Base-by-base conservation (phyloP, 2,329 filamentous ascomycete genomes). In the Lachnellula subtilissima region DNA sequence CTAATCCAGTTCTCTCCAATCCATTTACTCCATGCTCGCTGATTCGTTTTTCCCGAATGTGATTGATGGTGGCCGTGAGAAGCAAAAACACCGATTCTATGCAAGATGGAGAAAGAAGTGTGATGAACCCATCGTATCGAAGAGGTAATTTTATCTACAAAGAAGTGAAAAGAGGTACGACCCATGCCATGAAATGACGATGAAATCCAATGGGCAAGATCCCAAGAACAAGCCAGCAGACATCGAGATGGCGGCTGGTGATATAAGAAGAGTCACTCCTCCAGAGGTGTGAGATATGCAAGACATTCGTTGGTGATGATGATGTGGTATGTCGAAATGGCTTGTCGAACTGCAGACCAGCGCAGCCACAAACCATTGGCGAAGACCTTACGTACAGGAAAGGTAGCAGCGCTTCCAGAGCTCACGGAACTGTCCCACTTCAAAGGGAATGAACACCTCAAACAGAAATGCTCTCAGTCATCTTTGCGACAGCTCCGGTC, bases 401-500 rank as follows among this genome's bases (percentile, higher is more conserved):
- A 59, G 55, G 55, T 58, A 55, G 51, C 45, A 45, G 50, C 50
- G 59, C 61, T 64, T 35, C 57, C 61, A 60, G 60, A 66, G 61
- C 57, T 48, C 53, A 58, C 50, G 42, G 23, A 35, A 8, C 25
- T 9, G 8, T 28, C 25, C 25, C 25, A 28, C 25, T 28, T 28
- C 25, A 8, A 28, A 28, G 25, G 6, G 25, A 28, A 28, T 1
- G 7, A 6, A 28, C 25, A 14, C 14, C 17, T 28, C 59, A 43
- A 50, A 40, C 51, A 22, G 42, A 52, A 43, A 36, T 36, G 17
- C 35, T 50, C 53, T 62, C 61, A 17, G 47, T 52, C 40, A 66
- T 53, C 14, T 45, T 49, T 48, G 62, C 70, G 52, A 68, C 59
- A 56, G 74, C 72, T 28, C 72, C 73, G 12, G 70, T 64, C 15